phyloP scores from a whole-genome alignment of 2,329 filamentous ascomycete species.

The Fusarium penzigii region DNA sequence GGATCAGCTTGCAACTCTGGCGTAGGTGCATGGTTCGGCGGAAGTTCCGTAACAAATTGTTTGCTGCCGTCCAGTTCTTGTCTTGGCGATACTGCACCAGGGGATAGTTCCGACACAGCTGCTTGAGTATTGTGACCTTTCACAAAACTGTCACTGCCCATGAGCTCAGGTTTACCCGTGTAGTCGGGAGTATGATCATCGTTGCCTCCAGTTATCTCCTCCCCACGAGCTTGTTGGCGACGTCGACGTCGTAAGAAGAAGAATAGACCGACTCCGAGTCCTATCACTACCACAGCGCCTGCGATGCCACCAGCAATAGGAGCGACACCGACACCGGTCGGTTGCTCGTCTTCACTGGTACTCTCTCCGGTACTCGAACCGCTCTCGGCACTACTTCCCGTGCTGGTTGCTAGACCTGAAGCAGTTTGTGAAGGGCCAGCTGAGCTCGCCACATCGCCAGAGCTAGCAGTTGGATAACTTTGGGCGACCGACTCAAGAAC shows the following conservation, averaged over 20 bases:
- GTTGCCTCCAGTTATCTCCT: slow-evolving; percentile 19
- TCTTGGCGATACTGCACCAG: slow-evolving; percentile 28
- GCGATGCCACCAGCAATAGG: slow-evolving; percentile 38
- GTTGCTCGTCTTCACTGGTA: slow-evolving; percentile 8
- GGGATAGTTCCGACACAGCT: slow-evolving; percentile 20
- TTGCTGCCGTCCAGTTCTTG: slow-evolving; percentile 25
- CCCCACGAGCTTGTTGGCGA: slow-evolving; percentile 24
- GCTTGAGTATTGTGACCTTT: slow-evolving; percentile 8
- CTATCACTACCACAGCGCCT: slow-evolving; percentile 26
- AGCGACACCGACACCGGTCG: slow-evolving; percentile 24
- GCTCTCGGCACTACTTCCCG: neutral
- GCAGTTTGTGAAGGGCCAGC: slow-evolving; percentile 12
- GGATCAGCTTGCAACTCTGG: neutral
- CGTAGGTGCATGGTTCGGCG: slow-evolving; percentile 24
- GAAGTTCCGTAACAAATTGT: slow-evolving; percentile 20
- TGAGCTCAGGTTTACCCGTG: slow-evolving; percentile 37
- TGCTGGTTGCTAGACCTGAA: slow-evolving; percentile 14
- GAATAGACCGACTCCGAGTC: slow-evolving; percentile 32
- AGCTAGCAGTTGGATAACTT: slow-evolving; percentile 17
- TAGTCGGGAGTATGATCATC: slow-evolving; percentile 18
- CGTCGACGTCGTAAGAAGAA: slow-evolving; percentile 41
- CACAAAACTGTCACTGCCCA: slow-evolving; percentile 16
- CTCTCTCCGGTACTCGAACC: neutral
- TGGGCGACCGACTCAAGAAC: slow-evolving; percentile 40
- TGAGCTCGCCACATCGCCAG: slow-evolving; percentile 9